Evolutionary conservation across 2,329 filamentous ascomycete genomes (phyloP), one percentile per base, ranked within the genome.

Genomic region (Alternaria burnsii): DNA sequence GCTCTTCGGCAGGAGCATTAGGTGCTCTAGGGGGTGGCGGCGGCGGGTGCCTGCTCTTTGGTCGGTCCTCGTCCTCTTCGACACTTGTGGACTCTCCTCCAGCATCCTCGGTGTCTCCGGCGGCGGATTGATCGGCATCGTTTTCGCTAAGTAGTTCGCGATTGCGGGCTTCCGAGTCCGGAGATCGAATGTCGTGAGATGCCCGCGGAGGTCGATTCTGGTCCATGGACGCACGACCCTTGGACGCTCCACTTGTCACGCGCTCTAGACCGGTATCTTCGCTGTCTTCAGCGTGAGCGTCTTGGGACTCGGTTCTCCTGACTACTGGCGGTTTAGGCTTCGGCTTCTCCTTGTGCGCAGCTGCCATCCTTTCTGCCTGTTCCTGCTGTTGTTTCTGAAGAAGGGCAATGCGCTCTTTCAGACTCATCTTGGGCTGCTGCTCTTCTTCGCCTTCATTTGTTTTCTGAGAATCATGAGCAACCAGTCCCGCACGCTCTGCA

Each of bases 351-450:
- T 96, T 96, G 57, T 89, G 84, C 16, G 90, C 87, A 8, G 91
- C 91, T 79, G 91, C 91, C 79, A 94, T 91, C 53, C 94, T 86
- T 64, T 90, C 86, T 5, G 94, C 92, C 75, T 95, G 92, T 75
- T 98, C 95, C 76, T 92, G 83, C 79, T 99, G 95, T 77, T 98
- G 93, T 76, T 92, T 94, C 78, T 99, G 95, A 16, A 99, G 83
- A 53, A 97, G 83, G 28, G 95, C 95, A 80, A 99, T 97, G 63
- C 95, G 88, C 78, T 99, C 95, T 79, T 98, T 99, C 63, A 99
- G 79, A 69, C 92, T 97, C 57, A 93, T 91, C 80, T 98, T 97
- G 1, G 94, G 94, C 71, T 92, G 89, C 43, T 96, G 92, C 56
- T 95, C 92, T 5, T 83, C 87, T 16, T 84, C 88, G 42, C 83